Evolutionary conservation across 176 grass and related monocot species (phyloP), one percentile per base, ranked within the genome.

Genomic region (Triticum monococcum): DNA sequence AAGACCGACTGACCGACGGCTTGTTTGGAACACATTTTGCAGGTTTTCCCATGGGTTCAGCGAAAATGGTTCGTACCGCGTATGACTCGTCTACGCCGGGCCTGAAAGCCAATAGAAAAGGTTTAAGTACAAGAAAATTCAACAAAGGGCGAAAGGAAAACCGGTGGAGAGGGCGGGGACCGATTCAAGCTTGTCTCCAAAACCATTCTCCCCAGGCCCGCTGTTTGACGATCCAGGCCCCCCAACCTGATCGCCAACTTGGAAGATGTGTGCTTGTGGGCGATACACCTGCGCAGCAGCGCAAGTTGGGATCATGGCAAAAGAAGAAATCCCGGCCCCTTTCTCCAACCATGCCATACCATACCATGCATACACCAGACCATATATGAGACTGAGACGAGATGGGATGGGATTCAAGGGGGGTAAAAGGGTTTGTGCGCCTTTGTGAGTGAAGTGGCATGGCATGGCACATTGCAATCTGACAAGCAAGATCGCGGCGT

Each of bases 281-380:
- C 31, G 67, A 26, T 85, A 54, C 77, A 85, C 71, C 11, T 76
- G 38, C 3, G 2, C 40, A 26, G 2, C 40, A 26, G 31, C 36
- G 60, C 72, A 64, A 85, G 72, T 77, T 85, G 83, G 20, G 71
- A 66, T 68, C 65, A 91, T 87, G 81, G 67, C 36, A 69, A 85
- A 84, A 84, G 48, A 57, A 73, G 89, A 76, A 79, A 61, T 76
- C 43, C 40, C 25, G 54, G 30, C n/a, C 28, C 59, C 48, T 54
- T 35, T 82, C 72, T 68, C 33, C 72, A 4, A 33, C 28, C 2
- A 17, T 45, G 5, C 5, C 36, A 71, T 36, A 63, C 24, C 45
- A 48, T 17, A 32, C 13, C 2, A 17, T 16, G 5, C 6, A 17
- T 25, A 17, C 22, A 5, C 54, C 18, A 57, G 18, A 46, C 40